Conservation (phyloP, 495 filamentous ascomycete genomes). For the Penicillium lividum region DNA sequence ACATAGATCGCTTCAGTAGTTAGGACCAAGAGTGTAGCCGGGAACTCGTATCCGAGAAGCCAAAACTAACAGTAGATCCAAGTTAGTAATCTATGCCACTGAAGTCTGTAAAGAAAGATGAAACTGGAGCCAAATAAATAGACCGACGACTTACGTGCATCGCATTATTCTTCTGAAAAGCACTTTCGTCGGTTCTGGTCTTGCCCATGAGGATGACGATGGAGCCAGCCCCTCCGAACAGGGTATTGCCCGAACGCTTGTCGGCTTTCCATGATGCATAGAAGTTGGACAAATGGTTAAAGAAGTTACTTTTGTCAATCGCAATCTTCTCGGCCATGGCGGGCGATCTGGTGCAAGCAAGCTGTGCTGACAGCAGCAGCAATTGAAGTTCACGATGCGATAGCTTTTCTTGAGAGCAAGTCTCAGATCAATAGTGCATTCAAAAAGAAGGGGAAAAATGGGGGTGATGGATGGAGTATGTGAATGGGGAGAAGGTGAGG, state of each 20-base stretch:
- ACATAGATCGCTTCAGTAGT: conserved; percentile 85
- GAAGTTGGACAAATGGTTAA: conserved; percentile 85
- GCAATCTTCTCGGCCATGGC: conserved; percentile 69
- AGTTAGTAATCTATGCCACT: conserved; percentile 11
- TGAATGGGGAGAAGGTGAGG: conserved; percentile 6
- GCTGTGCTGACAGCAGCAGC: conserved; percentile 18
- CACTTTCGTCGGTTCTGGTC: conserved; percentile 72
- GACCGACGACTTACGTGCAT: conserved; percentile 71
- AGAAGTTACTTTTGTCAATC: conserved; percentile 90
- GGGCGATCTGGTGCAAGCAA: conserved; percentile 20
- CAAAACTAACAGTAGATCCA: conserved; percentile 69
- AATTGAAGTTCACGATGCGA: conserved; percentile 10
- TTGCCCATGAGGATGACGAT: conserved; percentile 92
- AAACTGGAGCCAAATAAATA: background rate
- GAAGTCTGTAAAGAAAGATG: background rate
- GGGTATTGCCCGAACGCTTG: conserved; percentile 72
- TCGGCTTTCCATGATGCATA: conserved; percentile 91
- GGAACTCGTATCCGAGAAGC: conserved; percentile 98
- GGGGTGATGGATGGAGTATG: background rate
- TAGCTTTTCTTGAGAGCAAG: background rate
- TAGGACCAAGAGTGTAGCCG: conserved; percentile 88
- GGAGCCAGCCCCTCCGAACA: conserved; percentile 82
- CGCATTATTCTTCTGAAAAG: conserved; percentile 91
- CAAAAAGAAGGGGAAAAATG: background rate
- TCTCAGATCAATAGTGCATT: conserved; percentile 1